Evolutionary conservation across 805 yeast species (phyloP).

Genomic region (Saturnispora sekii): DNA sequence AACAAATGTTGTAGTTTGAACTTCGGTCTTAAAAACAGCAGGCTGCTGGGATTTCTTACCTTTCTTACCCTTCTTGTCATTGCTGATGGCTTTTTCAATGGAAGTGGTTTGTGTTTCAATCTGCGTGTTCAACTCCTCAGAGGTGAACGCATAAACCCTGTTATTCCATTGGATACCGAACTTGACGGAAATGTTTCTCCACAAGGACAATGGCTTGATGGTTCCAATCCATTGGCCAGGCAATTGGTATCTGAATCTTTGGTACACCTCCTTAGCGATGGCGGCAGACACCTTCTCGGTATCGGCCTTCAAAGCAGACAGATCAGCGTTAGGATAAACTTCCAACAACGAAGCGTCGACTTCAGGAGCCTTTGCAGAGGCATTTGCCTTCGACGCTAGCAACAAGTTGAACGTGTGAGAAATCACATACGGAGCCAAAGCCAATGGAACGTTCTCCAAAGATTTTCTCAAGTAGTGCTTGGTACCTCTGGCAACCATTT

Average conservation of each 20-base stretch:
- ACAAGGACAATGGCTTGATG: constrained; percentile 31
- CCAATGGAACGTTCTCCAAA: constrained; percentile 38
- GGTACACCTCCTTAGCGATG: constrained; percentile 42
- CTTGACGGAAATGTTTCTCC: constrained; percentile 65
- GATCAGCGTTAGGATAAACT: constrained; percentile 34
- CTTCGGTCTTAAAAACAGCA: constrained; percentile 2
- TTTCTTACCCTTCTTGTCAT: constrained; percentile 22
- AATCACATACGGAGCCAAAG: constrained; percentile 49
- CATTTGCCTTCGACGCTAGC: constrained; percentile 42
- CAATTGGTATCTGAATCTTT: constrained; percentile 56
- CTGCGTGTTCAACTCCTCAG: constrained; percentile 29
- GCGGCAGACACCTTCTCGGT: constrained; percentile 34
- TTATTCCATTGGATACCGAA: constrained; percentile 81
- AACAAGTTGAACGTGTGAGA: constrained; percentile 65
- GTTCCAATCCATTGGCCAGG: constrained; percentile 38
- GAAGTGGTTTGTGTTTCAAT: constrained; percentile 17
- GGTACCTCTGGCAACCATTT: constrained; percentile 69
- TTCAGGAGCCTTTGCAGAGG: constrained; percentile 29
- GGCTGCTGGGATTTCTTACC: constrained; percentile 16
- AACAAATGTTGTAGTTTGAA: constrained; percentile 34
- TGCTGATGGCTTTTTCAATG: constrained; percentile 20
- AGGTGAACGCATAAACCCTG: constrained; percentile 39
- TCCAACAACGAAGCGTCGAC: constrained; percentile 33
- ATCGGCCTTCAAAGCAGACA: constrained; percentile 34
- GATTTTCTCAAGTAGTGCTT: constrained; percentile 61